Percentiles rank a stretch among this genome's conserved stretches.
phyloP scores from a whole-genome alignment of 2,329 filamentous ascomycete genomes.

The Chrysosporium keratinophilum region DNA sequence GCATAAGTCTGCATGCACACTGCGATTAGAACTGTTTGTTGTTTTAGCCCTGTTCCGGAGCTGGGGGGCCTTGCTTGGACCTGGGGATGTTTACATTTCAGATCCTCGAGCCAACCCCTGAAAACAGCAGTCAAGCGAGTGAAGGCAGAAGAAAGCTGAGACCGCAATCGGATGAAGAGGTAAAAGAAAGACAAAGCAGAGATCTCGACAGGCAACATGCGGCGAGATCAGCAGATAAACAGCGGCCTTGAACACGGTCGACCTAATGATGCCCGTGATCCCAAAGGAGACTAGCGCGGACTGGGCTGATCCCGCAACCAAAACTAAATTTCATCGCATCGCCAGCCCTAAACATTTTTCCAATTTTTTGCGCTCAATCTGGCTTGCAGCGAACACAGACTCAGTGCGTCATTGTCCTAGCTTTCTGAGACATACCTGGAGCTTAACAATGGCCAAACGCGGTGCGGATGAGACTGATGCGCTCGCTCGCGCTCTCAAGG shows the following conservation, averaged over 20 bases:
- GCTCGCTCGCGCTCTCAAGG: constrained; percentile 47
- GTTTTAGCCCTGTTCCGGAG: neutral
- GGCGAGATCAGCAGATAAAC: neutral
- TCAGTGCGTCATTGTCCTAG: neutral
- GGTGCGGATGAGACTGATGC: constrained; percentile 44
- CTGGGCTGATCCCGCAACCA: constrained; percentile 3
- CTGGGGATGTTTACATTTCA: neutral
- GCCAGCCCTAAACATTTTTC: constrained; percentile 2
- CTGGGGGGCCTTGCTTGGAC: neutral
- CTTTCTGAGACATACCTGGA: neutral
- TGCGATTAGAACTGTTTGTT: neutral
- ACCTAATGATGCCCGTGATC: constrained; percentile 5
- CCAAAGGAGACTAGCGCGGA: constrained; percentile 17
- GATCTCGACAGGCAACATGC: neutral
- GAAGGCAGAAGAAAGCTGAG: neutral
- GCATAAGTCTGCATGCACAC: neutral
- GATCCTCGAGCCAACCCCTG: neutral
- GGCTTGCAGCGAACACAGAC: neutral
- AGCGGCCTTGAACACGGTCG: neutral
- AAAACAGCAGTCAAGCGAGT: neutral
- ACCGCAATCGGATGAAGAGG: neutral
- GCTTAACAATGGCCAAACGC: constrained; percentile 48
- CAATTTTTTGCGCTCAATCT: neutral
- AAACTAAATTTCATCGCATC: constrained; percentile 8
- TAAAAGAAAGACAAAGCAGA: constrained; percentile 5